phyloP scores from a whole-genome alignment of 768 basidiomycete species.

The Mycena metata region DNA sequence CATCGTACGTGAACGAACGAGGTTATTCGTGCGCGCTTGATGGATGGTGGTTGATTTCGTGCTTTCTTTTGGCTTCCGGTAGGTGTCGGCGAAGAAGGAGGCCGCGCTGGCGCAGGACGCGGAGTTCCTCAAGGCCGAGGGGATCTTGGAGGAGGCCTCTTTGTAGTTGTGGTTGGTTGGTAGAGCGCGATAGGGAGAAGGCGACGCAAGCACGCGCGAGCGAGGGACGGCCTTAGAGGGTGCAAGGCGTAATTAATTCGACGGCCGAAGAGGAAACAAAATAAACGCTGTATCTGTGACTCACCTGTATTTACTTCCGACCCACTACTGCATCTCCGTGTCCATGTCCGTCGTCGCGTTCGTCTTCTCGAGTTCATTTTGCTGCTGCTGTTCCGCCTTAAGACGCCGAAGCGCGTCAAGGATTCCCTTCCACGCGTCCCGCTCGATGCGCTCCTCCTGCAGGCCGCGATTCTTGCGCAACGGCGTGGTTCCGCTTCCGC shows the following conservation, averaged over 20 bases:
- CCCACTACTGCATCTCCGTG: slow-evolving; percentile 37
- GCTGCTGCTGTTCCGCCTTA: slow-evolving; percentile 55
- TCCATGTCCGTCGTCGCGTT: slow-evolving; percentile 39
- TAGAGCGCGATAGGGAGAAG: neutral
- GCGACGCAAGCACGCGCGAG: slow-evolving; percentile 9
- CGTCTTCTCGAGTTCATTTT: neutral
- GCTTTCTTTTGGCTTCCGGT: slow-evolving; percentile 18
- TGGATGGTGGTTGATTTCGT: slow-evolving; percentile 18
- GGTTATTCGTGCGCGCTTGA: slow-evolving; percentile 21
- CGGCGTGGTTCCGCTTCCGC: slow-evolving; percentile 27
- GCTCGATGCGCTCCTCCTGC: slow-evolving; percentile 82
- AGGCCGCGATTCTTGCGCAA: slow-evolving; percentile 68
- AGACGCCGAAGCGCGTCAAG: slow-evolving; percentile 75
- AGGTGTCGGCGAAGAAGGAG: slow-evolving; percentile 62
- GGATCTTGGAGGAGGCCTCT: slow-evolving; percentile 65
- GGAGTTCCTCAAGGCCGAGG: slow-evolving; percentile 70
- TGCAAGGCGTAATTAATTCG: neutral
- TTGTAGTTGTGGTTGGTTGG: slow-evolving; percentile 47
- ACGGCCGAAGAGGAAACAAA: neutral
- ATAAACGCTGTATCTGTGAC: slow-evolving; percentile 22
- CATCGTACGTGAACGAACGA: slow-evolving; percentile 65
- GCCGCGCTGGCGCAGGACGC: slow-evolving; percentile 56
- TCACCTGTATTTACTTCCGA: slow-evolving; percentile 28
- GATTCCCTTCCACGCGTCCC: slow-evolving; percentile 84
- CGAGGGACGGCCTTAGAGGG: slow-evolving; percentile 11